phyloP scores from a whole-genome alignment of 106 monocot genomes.

The Phalaenopsis equestris region DNA sequence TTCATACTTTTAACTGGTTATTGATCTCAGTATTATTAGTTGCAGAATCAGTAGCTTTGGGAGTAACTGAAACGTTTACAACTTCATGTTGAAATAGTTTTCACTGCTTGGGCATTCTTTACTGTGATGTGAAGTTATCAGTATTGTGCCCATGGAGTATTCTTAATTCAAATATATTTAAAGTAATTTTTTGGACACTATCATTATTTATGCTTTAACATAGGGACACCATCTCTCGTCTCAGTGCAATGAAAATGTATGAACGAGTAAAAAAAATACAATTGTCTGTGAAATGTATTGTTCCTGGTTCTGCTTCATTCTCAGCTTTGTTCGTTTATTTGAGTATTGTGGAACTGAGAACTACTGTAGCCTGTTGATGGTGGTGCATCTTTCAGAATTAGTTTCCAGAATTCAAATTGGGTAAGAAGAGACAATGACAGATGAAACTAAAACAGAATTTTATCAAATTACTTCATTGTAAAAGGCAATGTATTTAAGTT shows the following conservation, averaged over 20 bases:
- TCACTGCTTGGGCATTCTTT: not conserved
- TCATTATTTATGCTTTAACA: not conserved
- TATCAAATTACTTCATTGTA: too few relatives aligned
- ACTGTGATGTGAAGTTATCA: not conserved
- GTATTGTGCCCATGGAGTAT: not conserved
- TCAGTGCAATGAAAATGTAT: not conserved
- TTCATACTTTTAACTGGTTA: too few relatives aligned
- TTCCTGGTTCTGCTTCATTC: not conserved
- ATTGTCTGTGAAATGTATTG: not conserved
- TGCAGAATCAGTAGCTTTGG: not conserved
- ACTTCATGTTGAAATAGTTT: not conserved
- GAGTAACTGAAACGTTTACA: not conserved
- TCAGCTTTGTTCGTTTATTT: not conserved
- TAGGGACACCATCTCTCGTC: not conserved
- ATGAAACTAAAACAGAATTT: too few relatives aligned
- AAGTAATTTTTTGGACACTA: not conserved
- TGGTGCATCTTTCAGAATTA: too few relatives aligned
- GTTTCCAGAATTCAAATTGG: too few relatives aligned
- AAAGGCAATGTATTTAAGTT: too few relatives aligned
- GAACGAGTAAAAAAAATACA: not conserved
- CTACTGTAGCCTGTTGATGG: too few relatives aligned
- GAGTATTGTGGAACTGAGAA: too few relatives aligned
- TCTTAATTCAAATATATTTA: not conserved
- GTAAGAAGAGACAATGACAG: too few relatives aligned
- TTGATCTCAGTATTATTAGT: not conserved